These are phyloP conservation scores for Psilocybe tampanensis DNA, from an alignment of 768 basidiomycete genomes.

Conservation along the genomic window DNA sequence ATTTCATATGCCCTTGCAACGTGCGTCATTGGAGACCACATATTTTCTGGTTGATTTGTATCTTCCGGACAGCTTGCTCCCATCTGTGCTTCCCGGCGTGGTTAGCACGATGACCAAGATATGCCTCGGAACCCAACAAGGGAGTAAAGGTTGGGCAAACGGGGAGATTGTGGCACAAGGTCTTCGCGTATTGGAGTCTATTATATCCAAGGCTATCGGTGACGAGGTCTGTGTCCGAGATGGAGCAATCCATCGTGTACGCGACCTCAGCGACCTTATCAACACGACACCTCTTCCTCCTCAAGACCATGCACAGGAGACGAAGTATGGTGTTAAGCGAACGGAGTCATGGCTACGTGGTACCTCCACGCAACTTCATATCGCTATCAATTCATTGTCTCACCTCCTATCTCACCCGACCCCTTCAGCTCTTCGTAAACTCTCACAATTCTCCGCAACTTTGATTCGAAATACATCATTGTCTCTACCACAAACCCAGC, in stretches of 20 bases:
- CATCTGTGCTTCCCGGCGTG: conserved; percentile 82
- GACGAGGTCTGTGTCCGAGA: conserved; percentile 68
- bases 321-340: conserved; percentile 49
- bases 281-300: conserved; percentile 29
- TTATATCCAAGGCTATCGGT: conserved; percentile 60
- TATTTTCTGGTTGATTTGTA: conserved; percentile 56
- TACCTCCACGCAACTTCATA: conserved; percentile 80
- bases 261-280: conserved; percentile 65
- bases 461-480: conserved; percentile 58
- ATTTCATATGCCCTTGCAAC: conserved; percentile 61
- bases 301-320: conserved; percentile 12
- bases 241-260: conserved; percentile 56
- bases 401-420: conserved; percentile 74
- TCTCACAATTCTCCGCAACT: conserved; percentile 55
- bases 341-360: conserved; percentile 80
- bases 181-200: conserved; percentile 55
- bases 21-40: conserved; percentile 60
- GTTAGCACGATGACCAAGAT: conserved; percentile 78
- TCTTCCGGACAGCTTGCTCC: conserved; percentile 53
- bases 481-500: conserved; percentile 68
- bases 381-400: conserved; percentile 78
- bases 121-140: conserved; percentile 53
- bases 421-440: conserved; percentile 58
- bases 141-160: conserved; percentile 66
- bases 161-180: conserved; percentile 66